Percentiles rank a stretch among this genome's conserved stretches.
phyloP scores from a whole-genome alignment of 257 asterid species.

The Przewalskia tangutica region DNA sequence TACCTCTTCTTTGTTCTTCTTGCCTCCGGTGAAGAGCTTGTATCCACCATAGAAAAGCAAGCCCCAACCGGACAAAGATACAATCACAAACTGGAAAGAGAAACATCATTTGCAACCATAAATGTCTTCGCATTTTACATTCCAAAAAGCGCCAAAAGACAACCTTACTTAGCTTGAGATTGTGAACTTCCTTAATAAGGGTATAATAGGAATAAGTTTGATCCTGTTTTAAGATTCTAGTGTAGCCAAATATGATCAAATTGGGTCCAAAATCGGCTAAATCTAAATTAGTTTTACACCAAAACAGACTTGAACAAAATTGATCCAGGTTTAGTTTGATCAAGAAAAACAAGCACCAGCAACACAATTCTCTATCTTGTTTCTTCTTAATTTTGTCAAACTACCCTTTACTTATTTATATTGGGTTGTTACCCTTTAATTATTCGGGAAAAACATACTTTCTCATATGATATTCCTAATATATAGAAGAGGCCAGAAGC shows the following conservation, averaged over 20 bases:
- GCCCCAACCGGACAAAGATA: conserved; percentile 77
- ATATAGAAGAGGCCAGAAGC: too few species aligned
- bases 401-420: neutral
- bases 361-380: neutral
- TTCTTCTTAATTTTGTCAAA: neutral
- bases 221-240: neutral
- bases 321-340: neutral
- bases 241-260: neutral
- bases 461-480: neutral
- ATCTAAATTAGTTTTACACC: neutral
- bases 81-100: conserved; percentile 65
- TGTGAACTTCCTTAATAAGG: neutral
- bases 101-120: neutral
- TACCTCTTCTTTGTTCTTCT: conserved; percentile 68
- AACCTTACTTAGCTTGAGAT: neutral
- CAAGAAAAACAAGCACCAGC: neutral
- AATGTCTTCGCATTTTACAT: neutral
- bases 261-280: neutral
- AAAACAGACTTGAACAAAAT: neutral
- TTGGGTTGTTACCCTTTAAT: neutral
- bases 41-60: conserved; percentile 45
- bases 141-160: neutral
- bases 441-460: neutral
- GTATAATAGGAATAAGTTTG: neutral
- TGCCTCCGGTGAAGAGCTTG: conserved; percentile 61